A percentile compares a stretch with the other conserved stretches of the same genome.
Conservation (phyloP, 768 basidiomycete species). For the Sutorius australiensis region DNA sequence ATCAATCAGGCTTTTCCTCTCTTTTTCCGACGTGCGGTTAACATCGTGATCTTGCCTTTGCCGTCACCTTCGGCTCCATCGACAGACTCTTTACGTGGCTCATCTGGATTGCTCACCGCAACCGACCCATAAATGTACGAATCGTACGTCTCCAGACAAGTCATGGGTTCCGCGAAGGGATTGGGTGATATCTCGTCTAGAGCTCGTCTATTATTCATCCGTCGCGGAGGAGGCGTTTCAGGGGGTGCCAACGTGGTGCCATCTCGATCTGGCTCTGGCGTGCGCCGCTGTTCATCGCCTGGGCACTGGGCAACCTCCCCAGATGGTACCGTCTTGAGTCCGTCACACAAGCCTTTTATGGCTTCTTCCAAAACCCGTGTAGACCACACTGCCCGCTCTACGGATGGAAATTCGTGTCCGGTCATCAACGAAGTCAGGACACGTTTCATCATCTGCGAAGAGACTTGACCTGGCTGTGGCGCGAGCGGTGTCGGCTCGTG, state of each 20-base stretch:
- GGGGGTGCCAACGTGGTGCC: conserved; percentile 40
- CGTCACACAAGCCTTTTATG: conserved; percentile 70
- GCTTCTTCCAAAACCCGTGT: conserved; percentile 69
- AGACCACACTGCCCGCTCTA: conserved; percentile 58
- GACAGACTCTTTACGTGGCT: conserved; percentile 22
- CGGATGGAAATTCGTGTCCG: conserved; percentile 73
- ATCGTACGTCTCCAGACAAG: conserved; percentile 58
- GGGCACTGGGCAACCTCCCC: conserved; percentile 11
- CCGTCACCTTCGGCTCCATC: conserved; percentile 12
- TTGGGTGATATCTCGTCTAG: conserved; percentile 57
- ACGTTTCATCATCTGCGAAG: conserved; percentile 64
- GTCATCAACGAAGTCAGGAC: conserved; percentile 65
- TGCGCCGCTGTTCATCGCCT: conserved; percentile 32
- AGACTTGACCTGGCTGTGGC: conserved; percentile 58
- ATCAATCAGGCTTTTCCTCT: conserved; percentile 25
- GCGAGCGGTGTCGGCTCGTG: conserved; percentile 42
- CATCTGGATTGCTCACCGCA: conserved; percentile 45
- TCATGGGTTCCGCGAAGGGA: conserved; percentile 62
- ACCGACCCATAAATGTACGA: conserved; percentile 58
- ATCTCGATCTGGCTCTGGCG: conserved; percentile 38
- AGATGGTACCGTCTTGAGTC: conserved; percentile 36
- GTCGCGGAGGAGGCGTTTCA: conserved; percentile 48
- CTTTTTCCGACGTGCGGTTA: conserved; percentile 60
- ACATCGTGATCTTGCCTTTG: conserved; percentile 43
- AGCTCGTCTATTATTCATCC: conserved; percentile 12